A percentile compares a stretch with the other conserved stretches of the same genome.
Conservation (phyloP, 495 filamentous ascomycete species). For the Neurospora discreta region DNA sequence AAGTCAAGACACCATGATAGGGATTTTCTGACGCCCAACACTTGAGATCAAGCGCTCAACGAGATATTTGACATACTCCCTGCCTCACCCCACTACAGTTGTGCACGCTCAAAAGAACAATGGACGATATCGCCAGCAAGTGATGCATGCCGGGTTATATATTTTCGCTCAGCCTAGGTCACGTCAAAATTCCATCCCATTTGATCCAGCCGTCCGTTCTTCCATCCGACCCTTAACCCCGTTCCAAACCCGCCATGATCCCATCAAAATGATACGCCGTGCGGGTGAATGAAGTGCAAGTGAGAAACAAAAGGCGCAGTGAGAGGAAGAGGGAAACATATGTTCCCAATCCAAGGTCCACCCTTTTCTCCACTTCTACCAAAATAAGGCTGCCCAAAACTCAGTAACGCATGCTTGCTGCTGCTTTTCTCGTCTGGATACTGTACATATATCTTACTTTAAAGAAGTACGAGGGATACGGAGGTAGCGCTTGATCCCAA, state of each 20-base stretch:
- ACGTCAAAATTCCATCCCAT: neutral
- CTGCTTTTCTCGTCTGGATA: conserved; percentile 1
- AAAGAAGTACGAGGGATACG: neutral
- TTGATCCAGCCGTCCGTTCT: neutral
- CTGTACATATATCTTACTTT: conserved; percentile 7
- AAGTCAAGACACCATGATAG: neutral
- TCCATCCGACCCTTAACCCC: neutral
- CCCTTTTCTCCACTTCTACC: neutral
- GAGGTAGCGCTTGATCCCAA: neutral
- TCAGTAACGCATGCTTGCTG: conserved; percentile 2
- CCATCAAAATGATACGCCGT: neutral
- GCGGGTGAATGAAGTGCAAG: neutral
- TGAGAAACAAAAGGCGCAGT: neutral
- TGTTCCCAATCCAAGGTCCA: neutral
- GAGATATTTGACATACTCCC: neutral
- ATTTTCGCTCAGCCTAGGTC: neutral
- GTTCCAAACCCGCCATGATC: neutral
- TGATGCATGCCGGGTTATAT: neutral
- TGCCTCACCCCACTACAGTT: neutral
- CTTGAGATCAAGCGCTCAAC: neutral
- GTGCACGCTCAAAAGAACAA: neutral
- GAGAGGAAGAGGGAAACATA: neutral
- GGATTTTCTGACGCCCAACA: neutral
- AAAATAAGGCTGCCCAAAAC: neutral
- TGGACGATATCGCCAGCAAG: neutral